Conservation (phyloP, 176 grass and related monocot genomes). For the Cenchrus fungigraminus region DNA sequence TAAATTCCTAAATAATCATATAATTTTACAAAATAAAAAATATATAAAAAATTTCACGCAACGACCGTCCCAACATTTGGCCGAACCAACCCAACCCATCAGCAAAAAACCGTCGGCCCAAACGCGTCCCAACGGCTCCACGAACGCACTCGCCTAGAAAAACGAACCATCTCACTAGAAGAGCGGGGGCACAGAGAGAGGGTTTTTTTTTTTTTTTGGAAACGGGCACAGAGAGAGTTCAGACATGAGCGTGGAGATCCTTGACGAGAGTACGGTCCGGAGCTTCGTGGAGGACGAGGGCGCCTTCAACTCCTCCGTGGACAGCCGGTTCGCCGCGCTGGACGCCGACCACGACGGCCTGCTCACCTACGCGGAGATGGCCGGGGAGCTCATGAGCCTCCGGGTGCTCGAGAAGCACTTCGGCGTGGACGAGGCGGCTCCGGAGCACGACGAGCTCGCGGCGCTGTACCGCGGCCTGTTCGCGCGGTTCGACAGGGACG, state of each 20-base stretch:
- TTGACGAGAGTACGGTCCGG: conserved; percentile 49
- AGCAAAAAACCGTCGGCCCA: too few species aligned
- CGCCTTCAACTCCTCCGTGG: conserved; percentile 53
- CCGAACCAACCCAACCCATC: too few species aligned
- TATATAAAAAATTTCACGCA: too few species aligned
- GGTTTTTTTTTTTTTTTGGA: too few species aligned
- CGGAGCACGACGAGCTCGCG: conserved; percentile 25
- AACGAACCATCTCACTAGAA: too few species aligned
- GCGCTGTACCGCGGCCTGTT: conserved; percentile 56
- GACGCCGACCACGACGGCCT: conserved; percentile 52
- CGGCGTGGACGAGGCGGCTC: conserved; percentile 45
- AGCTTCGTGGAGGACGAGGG: conserved; percentile 61
- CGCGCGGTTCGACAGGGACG: conserved; percentile 61
- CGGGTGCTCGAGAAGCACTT: conserved; percentile 54
- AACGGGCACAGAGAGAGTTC: too few species aligned
- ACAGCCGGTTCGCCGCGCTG: conserved; percentile 51
- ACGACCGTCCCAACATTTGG: too few species aligned
- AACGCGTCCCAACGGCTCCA: too few species aligned
- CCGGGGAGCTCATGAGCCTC: conserved; percentile 60
- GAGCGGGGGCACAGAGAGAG: too few species aligned
- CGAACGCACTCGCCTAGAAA: too few species aligned
- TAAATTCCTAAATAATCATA: too few species aligned
- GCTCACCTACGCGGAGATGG: conserved; percentile 64
- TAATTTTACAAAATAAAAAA: too few species aligned
- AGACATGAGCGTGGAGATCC: conserved; percentile 65